These are phyloP conservation scores for Melastoma malabathricum DNA, from an alignment of 345 rosid species.

Conservation along the genomic window DNA sequence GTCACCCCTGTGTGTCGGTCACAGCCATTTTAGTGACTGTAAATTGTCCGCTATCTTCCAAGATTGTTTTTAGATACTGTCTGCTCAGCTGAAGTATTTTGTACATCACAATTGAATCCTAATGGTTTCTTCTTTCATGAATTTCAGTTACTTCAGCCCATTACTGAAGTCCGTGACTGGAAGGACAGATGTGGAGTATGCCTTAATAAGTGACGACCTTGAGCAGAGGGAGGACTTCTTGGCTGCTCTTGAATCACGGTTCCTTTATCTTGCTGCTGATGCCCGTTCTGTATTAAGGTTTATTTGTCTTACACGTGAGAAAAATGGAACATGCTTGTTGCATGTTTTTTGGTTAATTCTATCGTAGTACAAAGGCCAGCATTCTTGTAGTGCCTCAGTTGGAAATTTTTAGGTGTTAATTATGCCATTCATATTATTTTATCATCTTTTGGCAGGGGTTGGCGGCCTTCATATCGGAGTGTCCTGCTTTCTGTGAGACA, in stretches of 20 bases:
- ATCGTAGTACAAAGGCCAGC: not conserved
- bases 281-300: constrained; percentile 83
- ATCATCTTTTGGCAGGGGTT: constrained; percentile 39
- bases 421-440: constrained; percentile 2
- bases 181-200: constrained; percentile 36
- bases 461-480: constrained; percentile 79
- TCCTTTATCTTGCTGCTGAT: constrained; percentile 90
- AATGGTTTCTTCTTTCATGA: not conserved
- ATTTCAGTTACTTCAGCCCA: constrained; percentile 83
- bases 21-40: too few species aligned
- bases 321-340: not conserved
- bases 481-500: constrained; percentile 69
- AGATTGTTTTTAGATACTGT: too few species aligned
- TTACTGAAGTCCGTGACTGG: constrained; percentile 53
- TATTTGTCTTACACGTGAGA: not conserved
- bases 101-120: not conserved
- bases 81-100: not conserved
- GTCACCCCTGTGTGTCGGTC: too few species aligned
- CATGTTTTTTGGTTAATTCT: not conserved
- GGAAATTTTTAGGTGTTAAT: not conserved
- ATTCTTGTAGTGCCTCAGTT: not conserved
- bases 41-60: too few species aligned
- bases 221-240: constrained; percentile 54
- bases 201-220: constrained; percentile 50
- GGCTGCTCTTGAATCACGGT: constrained; percentile 61